Evolutionary conservation across 2,329 filamentous ascomycete species (phyloP).

Genomic region (Didymella glomerata): DNA sequence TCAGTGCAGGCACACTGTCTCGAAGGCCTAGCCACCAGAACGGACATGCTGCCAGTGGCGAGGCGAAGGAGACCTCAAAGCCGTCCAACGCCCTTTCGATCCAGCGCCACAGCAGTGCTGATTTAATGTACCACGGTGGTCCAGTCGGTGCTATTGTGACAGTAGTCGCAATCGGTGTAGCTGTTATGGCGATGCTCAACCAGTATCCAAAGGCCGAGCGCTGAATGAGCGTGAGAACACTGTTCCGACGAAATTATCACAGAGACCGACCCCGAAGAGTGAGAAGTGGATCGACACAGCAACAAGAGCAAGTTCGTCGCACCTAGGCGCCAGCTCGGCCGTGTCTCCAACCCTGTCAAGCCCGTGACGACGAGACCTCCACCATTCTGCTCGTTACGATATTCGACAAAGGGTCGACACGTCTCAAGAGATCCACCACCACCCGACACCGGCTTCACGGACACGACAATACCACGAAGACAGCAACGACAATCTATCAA

Average conservation of each 20-base stretch:
- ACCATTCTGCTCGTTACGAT: not conserved
- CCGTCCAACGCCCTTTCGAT: constrained; percentile 39
- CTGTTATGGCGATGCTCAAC: constrained; percentile 54
- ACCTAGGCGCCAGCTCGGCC: not conserved
- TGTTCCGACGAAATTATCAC: constrained; percentile 12
- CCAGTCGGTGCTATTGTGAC: constrained; percentile 51
- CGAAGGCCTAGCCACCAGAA: constrained; percentile 39
- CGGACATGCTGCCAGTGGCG: constrained; percentile 39
- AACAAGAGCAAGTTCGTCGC: not conserved
- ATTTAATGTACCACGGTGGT: constrained; percentile 48
- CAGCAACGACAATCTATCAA: not conserved
- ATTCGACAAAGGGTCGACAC: not conserved
- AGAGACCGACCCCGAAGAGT: constrained; percentile 6
- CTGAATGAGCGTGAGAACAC: constrained; percentile 39
- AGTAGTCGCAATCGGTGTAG: constrained; percentile 52
- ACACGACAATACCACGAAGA: not conserved
- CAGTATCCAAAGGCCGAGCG: constrained; percentile 57
- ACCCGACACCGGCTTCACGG: not conserved
- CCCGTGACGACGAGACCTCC: not conserved
- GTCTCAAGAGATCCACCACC: not conserved
- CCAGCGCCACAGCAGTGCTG: constrained; percentile 36
- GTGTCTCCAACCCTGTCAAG: not conserved
- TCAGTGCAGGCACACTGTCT: constrained; percentile 32
- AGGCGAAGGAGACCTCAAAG: constrained; percentile 32
- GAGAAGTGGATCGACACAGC: constrained; percentile 5